Evolutionary conservation across 768 basidiomycete genomes (phyloP), one percentile per base, ranked within the genome.

Genomic region (Epithele typhae): DNA sequence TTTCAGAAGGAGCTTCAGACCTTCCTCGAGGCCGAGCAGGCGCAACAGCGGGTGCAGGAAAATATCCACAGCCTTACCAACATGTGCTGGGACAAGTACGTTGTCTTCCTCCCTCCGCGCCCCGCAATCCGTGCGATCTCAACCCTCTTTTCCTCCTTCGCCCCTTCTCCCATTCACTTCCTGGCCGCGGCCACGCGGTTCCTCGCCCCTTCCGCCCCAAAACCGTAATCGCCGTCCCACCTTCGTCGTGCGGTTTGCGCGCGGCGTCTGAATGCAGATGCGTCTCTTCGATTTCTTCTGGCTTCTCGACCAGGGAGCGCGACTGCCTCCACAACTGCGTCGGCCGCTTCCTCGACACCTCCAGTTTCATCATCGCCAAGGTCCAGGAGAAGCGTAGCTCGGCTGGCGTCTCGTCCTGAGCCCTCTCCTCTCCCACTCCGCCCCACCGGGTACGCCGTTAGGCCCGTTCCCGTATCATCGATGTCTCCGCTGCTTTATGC

Each of bases 61-160:
- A 71, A 77, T 23, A 82, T 93, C 35, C 91, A 92, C 52, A 78
- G 72, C 40, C 75, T 93, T 54, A 93, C 92, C 15, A 77, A 77
- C 58, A 81, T 82, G 68, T 93, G 92, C 64, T 94, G 92, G 90
- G 87, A 92, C 72, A 92, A 94, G 91, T 93, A 59, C 63, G 79
- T 72, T 41, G n/a, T 37, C 49, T 42, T 25, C 40, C 46, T 37
- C 34, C 12, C 14, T 25, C 18, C 10, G 24, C 25, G 23, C 37
- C 41, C 21, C 25, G 4, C 8, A 25, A 21, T 36, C 40, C 47
- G 19, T 30, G 30, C 17, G 27, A 30, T 30, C 41, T 15, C 48
- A 41, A n/a, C 32, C 34, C 33, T 25, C 40, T 35, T 51, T 51
- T 44, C 46, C 36, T 45, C 42, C 43, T 37, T 46, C 44, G 37